Percentiles rank a stretch among this genome's conserved stretches.
Evolutionary conservation across 1,284 basidiomycete species (phyloP).

Genomic region (Ceratobasidium sp.): DNA sequence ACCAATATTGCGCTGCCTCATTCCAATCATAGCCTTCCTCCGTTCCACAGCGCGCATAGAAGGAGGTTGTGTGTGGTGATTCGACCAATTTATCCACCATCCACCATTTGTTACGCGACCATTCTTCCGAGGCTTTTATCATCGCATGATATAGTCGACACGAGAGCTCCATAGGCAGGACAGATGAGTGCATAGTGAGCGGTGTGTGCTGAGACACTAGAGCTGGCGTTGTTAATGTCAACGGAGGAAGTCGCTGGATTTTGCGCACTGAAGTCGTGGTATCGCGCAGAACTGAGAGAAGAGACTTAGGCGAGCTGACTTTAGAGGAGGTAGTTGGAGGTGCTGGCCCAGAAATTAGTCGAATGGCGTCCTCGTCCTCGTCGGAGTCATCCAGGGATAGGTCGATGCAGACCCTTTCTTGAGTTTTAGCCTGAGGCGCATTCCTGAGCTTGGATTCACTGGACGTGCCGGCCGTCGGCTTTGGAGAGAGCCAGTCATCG

Average conservation of each 20-base stretch:
- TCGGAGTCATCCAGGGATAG: conserved; percentile 39
- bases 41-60: conserved; percentile 68
- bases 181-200: conserved; percentile 77
- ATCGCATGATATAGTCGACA: conserved; percentile 77
- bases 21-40: conserved; percentile 65
- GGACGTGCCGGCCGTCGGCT: background rate
- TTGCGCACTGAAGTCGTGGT: conserved; percentile 15
- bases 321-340: conserved; percentile 8
- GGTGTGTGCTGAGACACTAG: conserved; percentile 78
- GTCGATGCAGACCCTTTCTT: conserved; percentile 16
- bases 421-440: background rate
- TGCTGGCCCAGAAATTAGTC: background rate
- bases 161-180: conserved; percentile 78
- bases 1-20: conserved; percentile 78
- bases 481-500: conserved; percentile 31
- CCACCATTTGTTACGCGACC: conserved; percentile 87
- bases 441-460: background rate
- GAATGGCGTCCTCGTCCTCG: background rate
- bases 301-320: background rate
- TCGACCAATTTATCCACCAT: conserved; percentile 84
- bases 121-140: conserved; percentile 70
- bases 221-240: conserved; percentile 69
- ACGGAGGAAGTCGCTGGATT: conserved; percentile 62
- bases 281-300: conserved; percentile 22
- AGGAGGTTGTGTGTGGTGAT: conserved; percentile 85